Base-by-base conservation (phyloP, 2,329 filamentous ascomycete genomes). In the Penicillium sp. region DNA sequence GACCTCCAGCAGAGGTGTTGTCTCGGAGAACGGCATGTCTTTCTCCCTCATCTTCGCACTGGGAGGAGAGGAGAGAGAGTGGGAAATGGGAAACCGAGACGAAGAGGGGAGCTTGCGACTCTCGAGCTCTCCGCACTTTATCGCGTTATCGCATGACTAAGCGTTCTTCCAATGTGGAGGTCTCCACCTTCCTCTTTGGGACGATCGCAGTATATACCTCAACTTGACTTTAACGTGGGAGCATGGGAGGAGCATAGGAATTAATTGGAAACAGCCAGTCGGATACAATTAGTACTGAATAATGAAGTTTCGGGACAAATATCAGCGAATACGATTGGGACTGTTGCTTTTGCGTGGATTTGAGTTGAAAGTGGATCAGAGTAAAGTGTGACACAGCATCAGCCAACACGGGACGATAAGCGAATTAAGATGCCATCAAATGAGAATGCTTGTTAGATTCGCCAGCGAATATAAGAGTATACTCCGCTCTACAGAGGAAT, bases 1-100 rank as follows among this genome's bases (percentile, higher is more conserved):
- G 39, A 78, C 74, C 30, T 71, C 64, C 20, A 78, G 66, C 42
- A 78, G 67, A 41, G 76, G 76, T 5, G 75, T 76, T 13, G 64
- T 68, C 61, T 76, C 73, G 20, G 67, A 66, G 45, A 57, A 60
- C 29, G 65, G 61, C 71, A 74, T 74, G 44, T 48, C 46, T 57
- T 71, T 73, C 54, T 73, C 70, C 61, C 59, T 68, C 69, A 71
- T 71, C 26, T 60, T 61, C 20, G 34, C 41, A 32, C 10, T 52
- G 54, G 39, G 36, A 41, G 10, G 21, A 30, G 41, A 21, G 23
- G 27, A 10, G 21, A 43, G 46, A 43, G 39, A 24, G 36, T n/a
- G n/a, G n/a, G n/a, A n/a, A n/a, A n/a, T n/a, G n/a, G n/a, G 47
- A 34, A 2, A 12, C 12, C 8, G 7, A 7, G 21, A 26, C 18